These are phyloP conservation scores for Tetrapyrgos nigripes DNA, from an alignment of 1,284 basidiomycete genomes.

Conservation along the genomic window DNA sequence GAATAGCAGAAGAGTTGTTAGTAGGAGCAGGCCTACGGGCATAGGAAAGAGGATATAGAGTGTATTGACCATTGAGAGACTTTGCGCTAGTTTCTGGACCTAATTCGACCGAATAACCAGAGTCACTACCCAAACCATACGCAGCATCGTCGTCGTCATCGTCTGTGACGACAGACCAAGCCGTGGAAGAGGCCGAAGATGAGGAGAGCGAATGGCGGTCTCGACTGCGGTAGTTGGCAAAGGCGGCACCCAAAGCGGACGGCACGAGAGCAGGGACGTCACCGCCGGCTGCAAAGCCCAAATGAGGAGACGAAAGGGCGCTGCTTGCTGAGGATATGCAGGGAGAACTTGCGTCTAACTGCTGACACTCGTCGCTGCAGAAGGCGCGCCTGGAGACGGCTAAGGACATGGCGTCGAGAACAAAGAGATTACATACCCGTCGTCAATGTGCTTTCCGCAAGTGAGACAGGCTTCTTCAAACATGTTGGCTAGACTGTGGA, in stretches of 20 bases:
- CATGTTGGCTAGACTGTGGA: constrained; percentile 49
- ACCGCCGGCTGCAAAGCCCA: constrained; percentile 54
- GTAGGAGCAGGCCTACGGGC: constrained; percentile 74
- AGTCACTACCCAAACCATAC: constrained; percentile 45
- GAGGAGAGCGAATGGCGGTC: constrained; percentile 58
- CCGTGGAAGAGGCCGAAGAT: constrained; percentile 63
- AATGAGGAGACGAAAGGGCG: constrained; percentile 68
- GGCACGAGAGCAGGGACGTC: constrained; percentile 68
- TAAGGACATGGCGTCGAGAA: constrained; percentile 20
- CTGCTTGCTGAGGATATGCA: constrained; percentile 73
- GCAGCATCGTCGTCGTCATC: constrained; percentile 59
- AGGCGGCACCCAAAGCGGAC: constrained; percentile 58
- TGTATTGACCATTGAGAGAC: too few species aligned
- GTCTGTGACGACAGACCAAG: constrained; percentile 64
- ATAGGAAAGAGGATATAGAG: constrained; percentile 55
- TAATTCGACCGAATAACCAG: constrained; percentile 40
- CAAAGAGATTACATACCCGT: constrained; percentile 54
- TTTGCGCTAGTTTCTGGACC: constrained; percentile 45
- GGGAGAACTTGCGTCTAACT: constrained; percentile 66
- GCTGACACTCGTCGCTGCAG: constrained; percentile 76
- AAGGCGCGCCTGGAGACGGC: constrained; percentile 61
- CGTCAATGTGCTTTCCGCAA: constrained; percentile 65
- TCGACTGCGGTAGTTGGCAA: constrained; percentile 49
- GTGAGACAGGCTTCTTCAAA: constrained; percentile 78
- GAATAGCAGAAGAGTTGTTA: constrained; percentile 68